phyloP scores from a whole-genome alignment of 805 yeast genomes.

The Saccharomycopsis olivae region DNA sequence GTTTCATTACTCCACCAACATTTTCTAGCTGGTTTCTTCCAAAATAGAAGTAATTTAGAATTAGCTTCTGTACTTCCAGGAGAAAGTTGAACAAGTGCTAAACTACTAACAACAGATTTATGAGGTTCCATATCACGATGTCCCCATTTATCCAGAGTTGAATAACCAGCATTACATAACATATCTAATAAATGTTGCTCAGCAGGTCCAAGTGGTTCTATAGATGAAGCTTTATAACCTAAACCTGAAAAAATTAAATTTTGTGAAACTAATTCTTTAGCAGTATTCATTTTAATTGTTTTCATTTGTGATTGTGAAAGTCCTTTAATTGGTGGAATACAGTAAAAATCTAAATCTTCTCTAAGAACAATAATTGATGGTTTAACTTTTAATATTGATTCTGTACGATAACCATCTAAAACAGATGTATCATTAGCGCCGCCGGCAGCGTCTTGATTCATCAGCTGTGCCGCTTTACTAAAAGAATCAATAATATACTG shows the following conservation, averaged over 20 bases:
- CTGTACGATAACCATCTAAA: conserved; percentile 46
- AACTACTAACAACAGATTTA: conserved; percentile 76
- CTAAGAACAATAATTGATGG: conserved; percentile 88
- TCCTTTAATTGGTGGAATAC: conserved; percentile 65
- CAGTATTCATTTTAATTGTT: conserved; percentile 61
- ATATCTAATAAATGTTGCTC: conserved; percentile 91
- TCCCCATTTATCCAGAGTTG: conserved; percentile 67
- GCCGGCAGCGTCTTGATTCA: conserved; percentile 20
- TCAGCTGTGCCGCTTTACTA: conserved; percentile 54
- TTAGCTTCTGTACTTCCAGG: conserved; percentile 22
- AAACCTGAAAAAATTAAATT: conserved; percentile 69
- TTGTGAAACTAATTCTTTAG: conserved; percentile 49
- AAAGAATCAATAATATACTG: conserved; percentile 70
- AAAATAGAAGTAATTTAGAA: conserved; percentile 68
- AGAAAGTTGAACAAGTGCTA: conserved; percentile 57
- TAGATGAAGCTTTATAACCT: conserved; percentile 37
- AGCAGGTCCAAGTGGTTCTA: conserved; percentile 65
- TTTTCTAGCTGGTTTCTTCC: conserved; percentile 97
- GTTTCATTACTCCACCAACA: conserved; percentile 91
- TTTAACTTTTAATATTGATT: conserved; percentile 55
- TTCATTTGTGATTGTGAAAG: conserved; percentile 49
- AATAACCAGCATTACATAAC: conserved; percentile 86
- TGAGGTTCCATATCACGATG: conserved; percentile 79
- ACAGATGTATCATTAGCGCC: conserved; percentile 20
- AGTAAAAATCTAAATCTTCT: conserved; percentile 90